Base-by-base conservation (phyloP, 2,329 filamentous ascomycete species). In the Penicillium brasilianum region DNA sequence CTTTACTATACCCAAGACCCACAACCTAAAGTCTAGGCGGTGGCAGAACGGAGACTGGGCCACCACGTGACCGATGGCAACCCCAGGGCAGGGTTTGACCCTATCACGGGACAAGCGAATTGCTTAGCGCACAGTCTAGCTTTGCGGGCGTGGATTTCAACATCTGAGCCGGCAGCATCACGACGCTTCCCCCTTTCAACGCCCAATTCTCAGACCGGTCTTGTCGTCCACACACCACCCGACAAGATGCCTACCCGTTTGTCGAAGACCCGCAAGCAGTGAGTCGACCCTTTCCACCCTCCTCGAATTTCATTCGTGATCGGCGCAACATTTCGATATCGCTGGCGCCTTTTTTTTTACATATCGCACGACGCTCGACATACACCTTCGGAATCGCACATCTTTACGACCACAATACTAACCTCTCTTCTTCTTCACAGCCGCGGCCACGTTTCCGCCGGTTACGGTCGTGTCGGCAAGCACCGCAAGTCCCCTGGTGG, bases 401-500 rank as follows among this genome's bases (percentile, higher is more conserved):
- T n/a, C 22, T 11, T 9, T 34, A 37, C 34, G 2, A 37, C 32
- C 32, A 14, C 4, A 51, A 62, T 58, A 65, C 67, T 72, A 63
- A 69, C 66, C 48, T 64, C 34, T 60, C 66, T 68, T 59, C 66
- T 67, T 63, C 72, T 52, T 65, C 54, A 58, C 79, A 93, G 90
- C 87, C 93, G 94, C 87, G 94, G 94, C 83, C 92, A 99, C 86
- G 95, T 99, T 81, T 96, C 91, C 79, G 92, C 93, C 87, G 95
- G 95, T 87, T 89, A 98, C 84, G 94, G 95, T 87, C 94, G 94
- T 88, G 83, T 98, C 81, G 95, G 95, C 82, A 98, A 98, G 91
- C 93, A 97, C 90, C 87, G 95, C 81, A 98, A 99, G 90, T 86
- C 88, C 77, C 88, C 88, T 77, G 87, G 88, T 87, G 88, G 86